Conservation (phyloP, 805 yeast species). For the Pichia nakasei region DNA sequence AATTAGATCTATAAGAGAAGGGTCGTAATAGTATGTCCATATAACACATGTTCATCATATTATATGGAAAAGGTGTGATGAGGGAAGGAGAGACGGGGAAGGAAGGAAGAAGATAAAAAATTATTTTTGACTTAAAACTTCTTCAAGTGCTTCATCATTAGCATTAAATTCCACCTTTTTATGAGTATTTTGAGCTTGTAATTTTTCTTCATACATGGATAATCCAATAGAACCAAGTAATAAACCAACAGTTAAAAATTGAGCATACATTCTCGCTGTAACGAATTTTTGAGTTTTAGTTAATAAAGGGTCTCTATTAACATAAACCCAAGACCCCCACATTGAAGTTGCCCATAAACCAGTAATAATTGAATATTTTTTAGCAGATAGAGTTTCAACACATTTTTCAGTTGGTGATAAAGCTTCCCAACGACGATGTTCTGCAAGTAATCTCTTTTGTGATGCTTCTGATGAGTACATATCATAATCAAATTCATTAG, state of each 20-base stretch:
- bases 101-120: no score
- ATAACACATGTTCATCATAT: no score
- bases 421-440: slow-evolving; percentile 42
- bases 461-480: slow-evolving; percentile 44
- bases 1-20: no score
- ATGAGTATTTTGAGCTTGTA: slow-evolving; percentile 2
- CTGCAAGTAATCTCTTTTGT: slow-evolving; percentile 35
- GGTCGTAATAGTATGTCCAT: no score
- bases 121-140: slow-evolving; percentile 9
- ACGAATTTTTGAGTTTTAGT: slow-evolving; percentile 72
- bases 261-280: slow-evolving; percentile 89
- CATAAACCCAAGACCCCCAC: slow-evolving; percentile 69
- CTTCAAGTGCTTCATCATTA: slow-evolving; percentile 11
- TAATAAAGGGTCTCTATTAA: slow-evolving; percentile 67
- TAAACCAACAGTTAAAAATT: slow-evolving; percentile 65
- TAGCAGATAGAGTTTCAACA: slow-evolving; percentile 38
- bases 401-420: slow-evolving; percentile 42
- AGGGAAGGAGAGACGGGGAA: no score
- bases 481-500: slow-evolving; percentile 53
- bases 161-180: slow-evolving; percentile 6
- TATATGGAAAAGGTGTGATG: no score
- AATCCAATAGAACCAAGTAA: slow-evolving; percentile 61
- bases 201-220: slow-evolving; percentile 54
- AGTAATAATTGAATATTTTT: slow-evolving; percentile 60
- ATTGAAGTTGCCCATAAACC: slow-evolving; percentile 75